Conservation (phyloP, 257 asterid species). For the Rhazya stricta region DNA sequence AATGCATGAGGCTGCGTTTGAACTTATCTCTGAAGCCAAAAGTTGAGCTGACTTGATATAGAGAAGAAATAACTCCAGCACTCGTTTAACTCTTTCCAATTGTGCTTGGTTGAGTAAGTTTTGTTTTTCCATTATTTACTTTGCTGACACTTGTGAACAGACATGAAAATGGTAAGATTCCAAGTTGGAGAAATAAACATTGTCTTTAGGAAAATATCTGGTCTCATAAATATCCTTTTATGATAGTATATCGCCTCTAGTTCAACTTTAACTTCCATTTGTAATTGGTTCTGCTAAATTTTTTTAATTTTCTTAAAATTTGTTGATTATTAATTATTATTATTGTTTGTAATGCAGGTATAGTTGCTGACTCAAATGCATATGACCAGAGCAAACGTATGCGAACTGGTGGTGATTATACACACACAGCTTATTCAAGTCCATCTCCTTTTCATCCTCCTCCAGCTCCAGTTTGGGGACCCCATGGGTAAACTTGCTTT, state of each 20-base stretch:
- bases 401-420: conserved; percentile 94
- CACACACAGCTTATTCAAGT: conserved; percentile 70
- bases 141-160: not conserved
- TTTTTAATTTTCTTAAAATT: not conserved
- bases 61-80: not conserved
- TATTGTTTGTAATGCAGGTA: conserved; percentile 56
- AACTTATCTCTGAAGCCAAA: not conserved
- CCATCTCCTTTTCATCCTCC: conserved; percentile 99
- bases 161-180: not conserved
- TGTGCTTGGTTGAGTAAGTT: not conserved
- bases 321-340: too few relatives aligned
- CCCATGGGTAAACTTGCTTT: conserved; percentile 59
- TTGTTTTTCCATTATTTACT: not conserved
- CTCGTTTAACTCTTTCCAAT: not conserved
- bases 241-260: too few relatives aligned
- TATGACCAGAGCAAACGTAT: conserved; percentile 94
- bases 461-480: conserved; percentile 87
- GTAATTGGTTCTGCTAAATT: not conserved
- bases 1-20: not conserved
- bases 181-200: too few relatives aligned
- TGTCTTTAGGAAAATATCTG: too few relatives aligned
- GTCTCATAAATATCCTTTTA: not conserved
- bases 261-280: conserved; percentile 12
- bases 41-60: not conserved
- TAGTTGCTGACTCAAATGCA: conserved; percentile 72